A percentile compares a stretch with the other conserved stretches of the same genome.
phyloP scores from a whole-genome alignment of 202 grass and related monocot genomes.

The Bolboschoenoplectus hybrid region DNA sequence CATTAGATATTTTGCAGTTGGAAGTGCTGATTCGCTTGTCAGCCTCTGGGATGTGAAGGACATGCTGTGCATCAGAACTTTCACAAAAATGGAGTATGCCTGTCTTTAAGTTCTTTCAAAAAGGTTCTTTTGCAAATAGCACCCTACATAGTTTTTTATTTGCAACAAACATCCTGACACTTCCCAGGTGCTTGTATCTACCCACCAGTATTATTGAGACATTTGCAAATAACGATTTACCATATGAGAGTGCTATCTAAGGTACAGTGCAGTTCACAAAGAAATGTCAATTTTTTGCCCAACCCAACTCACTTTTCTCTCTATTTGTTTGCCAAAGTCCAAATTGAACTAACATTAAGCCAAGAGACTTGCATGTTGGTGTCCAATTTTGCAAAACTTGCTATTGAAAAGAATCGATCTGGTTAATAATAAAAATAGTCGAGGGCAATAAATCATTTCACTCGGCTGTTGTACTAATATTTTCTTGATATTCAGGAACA shows the following conservation, averaged over 20 bases:
- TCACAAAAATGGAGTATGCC: constrained; percentile 96
- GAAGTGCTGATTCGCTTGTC: constrained; percentile 98
- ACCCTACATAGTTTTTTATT: constrained; percentile 19
- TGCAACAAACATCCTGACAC: not conserved
- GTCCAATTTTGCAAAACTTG: not conserved
- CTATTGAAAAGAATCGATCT: not conserved
- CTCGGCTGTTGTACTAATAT: not conserved
- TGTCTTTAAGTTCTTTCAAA: constrained; percentile 21
- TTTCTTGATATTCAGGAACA: not conserved
- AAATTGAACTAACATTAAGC: not conserved
- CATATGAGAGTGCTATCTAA: not conserved
- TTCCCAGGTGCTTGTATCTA: constrained; percentile 10
- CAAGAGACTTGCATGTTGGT: not conserved
- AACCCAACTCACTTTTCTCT: not conserved
- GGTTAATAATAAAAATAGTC: constrained; percentile 36
- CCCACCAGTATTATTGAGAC: not conserved
- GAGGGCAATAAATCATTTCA: not conserved
- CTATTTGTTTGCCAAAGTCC: not conserved
- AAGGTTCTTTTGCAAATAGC: constrained; percentile 26
- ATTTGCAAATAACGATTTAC: not conserved
- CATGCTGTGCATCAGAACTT: constrained; percentile 90
- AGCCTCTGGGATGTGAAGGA: constrained; percentile 97
- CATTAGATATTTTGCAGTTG: constrained; percentile 93
- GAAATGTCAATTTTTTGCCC: not conserved
- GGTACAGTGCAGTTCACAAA: constrained; percentile 4